Base-by-base conservation (phyloP, 768 basidiomycete genomes). In the Russula griseocarnosa region DNA sequence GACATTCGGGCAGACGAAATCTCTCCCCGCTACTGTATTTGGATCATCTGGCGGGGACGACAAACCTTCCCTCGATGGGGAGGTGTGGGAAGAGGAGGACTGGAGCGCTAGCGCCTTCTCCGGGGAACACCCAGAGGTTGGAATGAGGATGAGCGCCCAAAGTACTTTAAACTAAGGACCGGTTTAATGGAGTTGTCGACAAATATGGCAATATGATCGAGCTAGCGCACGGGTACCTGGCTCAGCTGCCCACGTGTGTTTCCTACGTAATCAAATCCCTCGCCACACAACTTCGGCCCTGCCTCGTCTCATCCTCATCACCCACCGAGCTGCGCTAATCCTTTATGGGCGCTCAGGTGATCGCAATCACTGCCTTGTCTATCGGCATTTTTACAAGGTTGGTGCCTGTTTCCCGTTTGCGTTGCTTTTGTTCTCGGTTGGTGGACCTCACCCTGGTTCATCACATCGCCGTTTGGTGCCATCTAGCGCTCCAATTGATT, bases 361-460 rank as follows among this genome's bases (percentile, higher is more conserved):
- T 65, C 60, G 55, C n/a, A 52, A 20, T 36, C 64, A 65, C 54
- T 26, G 60, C 64, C 60, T 52, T 51, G 47, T 65, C 56, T 24
- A 65, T 61, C 64, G 64, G 64, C 59, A 65, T 65, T 34, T 57
- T 61, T 61, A 55, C 54, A 65, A 57, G 64, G 58, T 65, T 65
- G 32, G 64, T 65, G 55, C 64, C 64, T 65, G 55, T 55, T 13
- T 56, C 40, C 55, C 28, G 40, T 55, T 55, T 32, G 14, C 47
- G 2, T 63, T 52, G 61, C 54, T 60, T 58, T 55, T 52, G 32
- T 59, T 46, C 53, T 56, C 13, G 55, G 40, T 18, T 42, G 42
- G 50, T 49, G 54, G 49, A 57, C 64, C 22, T 2, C 42, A 32
- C 40, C 64, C 64, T 65, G 64, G 64, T 57, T 40, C 54, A 52